phyloP scores from a whole-genome alignment of 225 moss, liverwort and hornwort genomes.

The Asterella californica region DNA sequence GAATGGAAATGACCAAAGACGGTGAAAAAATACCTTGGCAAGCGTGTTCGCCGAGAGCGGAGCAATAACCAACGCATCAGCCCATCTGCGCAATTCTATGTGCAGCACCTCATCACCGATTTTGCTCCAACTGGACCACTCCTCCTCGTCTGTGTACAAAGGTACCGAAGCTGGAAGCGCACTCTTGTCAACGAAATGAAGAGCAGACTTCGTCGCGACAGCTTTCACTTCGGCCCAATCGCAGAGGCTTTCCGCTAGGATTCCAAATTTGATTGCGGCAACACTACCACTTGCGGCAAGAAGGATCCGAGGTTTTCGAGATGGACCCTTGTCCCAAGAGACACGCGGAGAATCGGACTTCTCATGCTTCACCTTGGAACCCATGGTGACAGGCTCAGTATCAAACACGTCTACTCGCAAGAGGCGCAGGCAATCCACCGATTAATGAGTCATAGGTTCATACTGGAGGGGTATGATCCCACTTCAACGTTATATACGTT shows the following conservation, averaged over 20 bases:
- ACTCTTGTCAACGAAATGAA: constrained; percentile 76
- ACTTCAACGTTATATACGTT: background rate
- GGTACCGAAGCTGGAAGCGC: constrained; percentile 66
- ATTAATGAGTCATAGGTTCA: background rate
- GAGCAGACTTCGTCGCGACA: constrained; percentile 77
- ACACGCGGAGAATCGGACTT: constrained; percentile 47
- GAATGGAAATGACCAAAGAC: too few species aligned
- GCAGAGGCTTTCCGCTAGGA: constrained; percentile 70
- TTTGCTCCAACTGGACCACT: constrained; percentile 89
- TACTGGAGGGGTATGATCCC: background rate
- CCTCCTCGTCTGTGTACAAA: constrained; percentile 82
- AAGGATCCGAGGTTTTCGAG: constrained; percentile 75
- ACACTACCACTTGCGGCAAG: constrained; percentile 94
- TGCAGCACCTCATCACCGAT: constrained; percentile 93
- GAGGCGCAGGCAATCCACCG: background rate
- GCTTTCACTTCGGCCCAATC: constrained; percentile 93
- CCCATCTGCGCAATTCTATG: constrained; percentile 92
- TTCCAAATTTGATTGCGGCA: constrained; percentile 84
- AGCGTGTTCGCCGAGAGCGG: constrained; percentile 95
- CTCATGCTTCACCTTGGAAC: constrained; percentile 27
- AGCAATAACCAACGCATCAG: constrained; percentile 88
- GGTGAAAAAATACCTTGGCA: constrained; percentile 59
- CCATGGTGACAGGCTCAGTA: constrained; percentile 11
- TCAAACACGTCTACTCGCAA: background rate
- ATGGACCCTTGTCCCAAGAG: constrained; percentile 49